Evolutionary conservation across 495 filamentous ascomycete species (phyloP).

Genomic region (Astrothelium subdiscretum): DNA sequence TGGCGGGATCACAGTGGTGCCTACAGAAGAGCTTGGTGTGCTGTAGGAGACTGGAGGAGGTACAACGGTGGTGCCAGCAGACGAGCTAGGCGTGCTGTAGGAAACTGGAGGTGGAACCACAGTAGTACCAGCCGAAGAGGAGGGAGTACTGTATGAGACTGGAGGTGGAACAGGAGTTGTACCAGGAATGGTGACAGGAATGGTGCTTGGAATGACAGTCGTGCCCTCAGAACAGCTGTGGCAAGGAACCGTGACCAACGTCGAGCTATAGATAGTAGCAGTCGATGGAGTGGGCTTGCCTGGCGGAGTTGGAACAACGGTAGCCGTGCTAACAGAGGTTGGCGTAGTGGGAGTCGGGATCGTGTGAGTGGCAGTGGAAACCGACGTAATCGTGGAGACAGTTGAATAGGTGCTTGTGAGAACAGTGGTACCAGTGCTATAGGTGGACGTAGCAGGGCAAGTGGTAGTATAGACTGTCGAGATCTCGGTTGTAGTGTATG

Average conservation of each 20-base stretch:
- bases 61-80: background rate
- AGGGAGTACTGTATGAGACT: background rate
- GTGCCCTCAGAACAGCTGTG: no score
- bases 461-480: slow-evolving; percentile 10
- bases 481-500: slow-evolving; percentile 3
- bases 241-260: no score
- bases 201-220: background rate
- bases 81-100: background rate
- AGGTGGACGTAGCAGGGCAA: slow-evolving; percentile 5
- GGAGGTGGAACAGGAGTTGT: background rate
- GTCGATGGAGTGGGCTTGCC: background rate
- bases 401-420: slow-evolving; percentile 37
- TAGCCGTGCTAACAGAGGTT: slow-evolving; percentile 7
- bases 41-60: background rate
- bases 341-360: slow-evolving; percentile 2
- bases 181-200: background rate
- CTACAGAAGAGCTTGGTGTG: background rate
- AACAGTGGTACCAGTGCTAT: slow-evolving; percentile 26
- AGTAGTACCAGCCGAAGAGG: background rate
- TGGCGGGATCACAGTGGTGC: background rate
- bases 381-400: slow-evolving; percentile 23
- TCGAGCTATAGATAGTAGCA: no score
- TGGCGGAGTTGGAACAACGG: background rate
- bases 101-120: slow-evolving; percentile 1
- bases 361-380: background rate